Base-by-base conservation (phyloP, 2,329 filamentous ascomycete species). In the Onygena corvina region DNA sequence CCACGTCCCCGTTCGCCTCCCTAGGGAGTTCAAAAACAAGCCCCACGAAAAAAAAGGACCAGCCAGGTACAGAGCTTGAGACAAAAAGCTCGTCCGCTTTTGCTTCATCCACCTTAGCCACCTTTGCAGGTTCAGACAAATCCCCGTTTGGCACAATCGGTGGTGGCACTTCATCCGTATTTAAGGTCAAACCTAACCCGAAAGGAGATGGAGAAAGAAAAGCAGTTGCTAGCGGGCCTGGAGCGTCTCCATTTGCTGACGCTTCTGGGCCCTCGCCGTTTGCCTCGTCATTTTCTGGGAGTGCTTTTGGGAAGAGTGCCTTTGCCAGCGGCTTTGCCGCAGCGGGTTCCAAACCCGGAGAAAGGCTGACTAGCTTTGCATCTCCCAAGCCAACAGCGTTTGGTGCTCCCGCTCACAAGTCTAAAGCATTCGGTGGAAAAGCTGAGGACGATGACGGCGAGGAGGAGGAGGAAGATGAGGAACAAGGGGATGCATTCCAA, bases 391-490 rank as follows among this genome's bases (percentile, higher is more conserved):
- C 75, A 46, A 67, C 68, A 30, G 57, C 68, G 12, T 35, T 47
- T 20, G 29, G 42, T 11, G 16, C 25, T 12, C 8, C 25, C 14
- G 59, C 52, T n/a, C 55, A 54, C 16, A 61, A 63, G 47, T 45
- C 58, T 2, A 86, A 79, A 64, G 76, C 86, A 0, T 92, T 94
- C 61, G 87, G 87, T 27, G 84, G 47, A 11, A 35, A 86, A 9
- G 78, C 85, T 44, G 63, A 70, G 48, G 68, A 68, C 25, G 67
- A 70, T 3, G 69, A 72, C 25, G 67, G 70, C 3, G 69, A 72
- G 5, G 69, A 72, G 21, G 70, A 73, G 3, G 71, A 73, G 9
- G 72, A 75, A 31, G 67, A 67, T 3, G 75, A 76, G 31, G 73
- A 74, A 6, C 72, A 60, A 14, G 65, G 68, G 23, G 59, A 62